Conservation (phyloP, 1,284 basidiomycete genomes). For the Pascua guehoae region DNA sequence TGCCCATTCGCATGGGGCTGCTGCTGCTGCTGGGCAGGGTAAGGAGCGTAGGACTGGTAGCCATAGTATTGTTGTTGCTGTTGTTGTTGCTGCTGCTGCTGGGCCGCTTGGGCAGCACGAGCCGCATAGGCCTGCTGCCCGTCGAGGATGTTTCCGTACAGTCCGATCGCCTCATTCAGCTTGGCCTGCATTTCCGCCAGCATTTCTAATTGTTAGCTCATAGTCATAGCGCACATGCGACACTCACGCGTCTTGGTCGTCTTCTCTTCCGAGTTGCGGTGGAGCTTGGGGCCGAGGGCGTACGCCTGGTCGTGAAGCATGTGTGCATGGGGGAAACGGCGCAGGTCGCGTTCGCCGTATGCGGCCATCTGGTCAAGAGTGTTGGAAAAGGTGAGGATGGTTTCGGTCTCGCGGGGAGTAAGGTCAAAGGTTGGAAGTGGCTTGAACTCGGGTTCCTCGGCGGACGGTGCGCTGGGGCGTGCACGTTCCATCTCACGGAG, state of each 20-base stretch:
- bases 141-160: conserved; percentile 83
- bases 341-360: conserved; percentile 71
- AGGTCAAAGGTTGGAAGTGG: conserved; percentile 70
- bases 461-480: conserved; percentile 70
- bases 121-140: conserved; percentile 59
- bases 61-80: conserved; percentile 15
- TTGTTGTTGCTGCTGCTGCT: conserved; percentile 33
- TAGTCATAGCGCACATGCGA: not conserved
- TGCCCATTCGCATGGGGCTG: conserved; percentile 7
- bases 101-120: conserved; percentile 40
- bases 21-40: conserved; percentile 8
- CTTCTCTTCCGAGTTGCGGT: conserved; percentile 78
- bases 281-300: conserved; percentile 74
- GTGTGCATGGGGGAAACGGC: conserved; percentile 73
- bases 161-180: conserved; percentile 79
- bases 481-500: conserved; percentile 77
- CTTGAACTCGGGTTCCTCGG: conserved; percentile 53
- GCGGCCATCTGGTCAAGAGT: conserved; percentile 78
- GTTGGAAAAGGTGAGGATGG: conserved; percentile 81
- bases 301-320: conserved; percentile 82
- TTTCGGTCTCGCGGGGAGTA: conserved; percentile 71
- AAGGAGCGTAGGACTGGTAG: conserved; percentile 7
- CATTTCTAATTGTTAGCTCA: conserved; percentile 57
- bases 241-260: conserved; percentile 77
- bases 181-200: conserved; percentile 91